phyloP scores from a whole-genome alignment of 23 red algal genomes.

The Agarophyton chilense region DNA sequence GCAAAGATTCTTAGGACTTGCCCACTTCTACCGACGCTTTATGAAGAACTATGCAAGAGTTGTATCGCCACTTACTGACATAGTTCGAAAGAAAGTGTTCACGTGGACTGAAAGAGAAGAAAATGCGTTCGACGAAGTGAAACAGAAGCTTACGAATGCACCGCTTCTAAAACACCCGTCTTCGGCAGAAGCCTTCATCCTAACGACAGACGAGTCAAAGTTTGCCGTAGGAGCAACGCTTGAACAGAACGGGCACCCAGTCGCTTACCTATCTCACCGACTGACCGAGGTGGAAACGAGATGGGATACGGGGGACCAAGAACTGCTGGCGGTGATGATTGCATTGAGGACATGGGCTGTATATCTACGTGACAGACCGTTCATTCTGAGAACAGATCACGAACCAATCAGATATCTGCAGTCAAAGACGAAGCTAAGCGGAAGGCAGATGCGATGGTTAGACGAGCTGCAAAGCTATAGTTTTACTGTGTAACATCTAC shows the following conservation, averaged over 20 bases:
- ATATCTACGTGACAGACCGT: neutral
- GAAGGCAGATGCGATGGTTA: constrained; percentile 13
- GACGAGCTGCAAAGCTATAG: neutral
- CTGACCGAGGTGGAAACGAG: neutral
- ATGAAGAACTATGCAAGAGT: neutral
- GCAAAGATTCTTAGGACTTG: constrained; percentile 19
- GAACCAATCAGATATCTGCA: constrained; percentile 48
- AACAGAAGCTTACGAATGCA: neutral
- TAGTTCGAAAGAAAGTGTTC: neutral
- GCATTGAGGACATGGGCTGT: neutral
- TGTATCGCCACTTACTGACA: neutral
- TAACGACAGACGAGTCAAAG: constrained; percentile 8
- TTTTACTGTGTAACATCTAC: neutral
- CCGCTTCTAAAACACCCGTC: neutral
- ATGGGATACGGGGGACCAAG: neutral
- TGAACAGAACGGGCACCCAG: neutral
- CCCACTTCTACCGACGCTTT: neutral
- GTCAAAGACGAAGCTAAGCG: neutral
- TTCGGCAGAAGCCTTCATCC: neutral
- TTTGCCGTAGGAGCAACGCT: neutral
- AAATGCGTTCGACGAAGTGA: neutral
- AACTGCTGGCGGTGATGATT: neutral
- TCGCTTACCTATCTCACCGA: constrained; percentile 2
- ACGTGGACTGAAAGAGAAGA: neutral
- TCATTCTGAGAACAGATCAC: constrained; percentile 29